Conservation (phyloP, 176 grass and related monocot genomes). For the Neostapfia colusana region DNA sequence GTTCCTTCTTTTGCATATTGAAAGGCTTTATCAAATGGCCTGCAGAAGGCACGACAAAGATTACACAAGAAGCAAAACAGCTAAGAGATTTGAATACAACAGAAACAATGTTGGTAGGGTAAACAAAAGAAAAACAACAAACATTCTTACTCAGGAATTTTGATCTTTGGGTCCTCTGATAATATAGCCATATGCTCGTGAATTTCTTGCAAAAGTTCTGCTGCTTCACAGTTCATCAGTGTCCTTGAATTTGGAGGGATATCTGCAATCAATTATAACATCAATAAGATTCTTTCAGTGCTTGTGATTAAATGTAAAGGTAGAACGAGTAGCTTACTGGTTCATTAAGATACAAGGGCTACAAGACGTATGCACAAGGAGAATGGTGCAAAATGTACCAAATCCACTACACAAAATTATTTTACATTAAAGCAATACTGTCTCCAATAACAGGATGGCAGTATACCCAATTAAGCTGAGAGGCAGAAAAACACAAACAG, state of each 20-base stretch:
- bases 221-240: constrained; percentile 87
- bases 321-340: constrained; percentile 14
- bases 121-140: constrained; percentile 21
- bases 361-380: constrained; percentile 1
- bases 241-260: constrained; percentile 61
- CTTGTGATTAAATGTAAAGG: background rate
- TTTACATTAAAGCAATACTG: constrained; percentile 1
- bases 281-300: constrained; percentile 7
- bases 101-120: background rate
- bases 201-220: constrained; percentile 83
- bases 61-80: constrained; percentile 14
- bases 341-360: constrained; percentile 7
- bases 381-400: background rate
- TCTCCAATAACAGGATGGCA: background rate
- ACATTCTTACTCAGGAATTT: constrained; percentile 80
- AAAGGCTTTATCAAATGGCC: constrained; percentile 87
- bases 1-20: constrained; percentile 71
- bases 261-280: constrained; percentile 59
- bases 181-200: constrained; percentile 90
- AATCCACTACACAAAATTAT: background rate
- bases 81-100: constrained; percentile 8
- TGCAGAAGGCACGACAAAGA: constrained; percentile 38
- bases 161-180: constrained; percentile 84
- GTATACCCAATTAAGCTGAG: background rate
- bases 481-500: background rate